phyloP scores from a whole-genome alignment of 805 yeast species.

The Candida koratica region DNA sequence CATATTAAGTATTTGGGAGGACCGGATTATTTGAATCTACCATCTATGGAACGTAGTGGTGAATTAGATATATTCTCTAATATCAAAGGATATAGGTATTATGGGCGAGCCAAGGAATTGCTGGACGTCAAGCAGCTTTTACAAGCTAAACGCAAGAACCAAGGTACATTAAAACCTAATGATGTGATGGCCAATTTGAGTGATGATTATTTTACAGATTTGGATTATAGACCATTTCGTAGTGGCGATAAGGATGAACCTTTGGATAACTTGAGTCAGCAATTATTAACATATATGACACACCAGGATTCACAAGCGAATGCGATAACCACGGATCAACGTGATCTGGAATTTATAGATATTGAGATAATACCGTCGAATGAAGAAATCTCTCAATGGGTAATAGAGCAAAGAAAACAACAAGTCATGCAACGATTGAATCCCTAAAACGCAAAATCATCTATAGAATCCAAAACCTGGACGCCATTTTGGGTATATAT shows the following conservation, averaged over 20 bases:
- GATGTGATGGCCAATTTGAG: conserved; percentile 4
- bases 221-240: not conserved
- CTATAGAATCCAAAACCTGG: conserved; percentile 16
- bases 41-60: conserved; percentile 19
- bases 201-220: conserved; percentile 2
- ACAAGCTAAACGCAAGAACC: conserved; percentile 22
- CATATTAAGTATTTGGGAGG: conserved; percentile 72
- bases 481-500: conserved; percentile 34
- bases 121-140: conserved; percentile 54
- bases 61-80: conserved; percentile 8
- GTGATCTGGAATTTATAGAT: not conserved
- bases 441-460: conserved; percentile 11
- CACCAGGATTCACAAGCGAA: not conserved
- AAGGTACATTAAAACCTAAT: not conserved
- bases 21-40: conserved; percentile 49
- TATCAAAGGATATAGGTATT: conserved; percentile 62
- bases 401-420: conserved; percentile 43
- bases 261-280: conserved; percentile 3
- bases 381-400: conserved; percentile 41
- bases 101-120: conserved; percentile 78
- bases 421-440: conserved; percentile 36
- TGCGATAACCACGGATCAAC: not conserved
- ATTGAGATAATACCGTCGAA: conserved; percentile 1
- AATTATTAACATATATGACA: conserved; percentile 1
- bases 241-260: not conserved